phyloP scores from a whole-genome alignment of 2,329 filamentous ascomycete species.

The Fusarium tuaranense region DNA sequence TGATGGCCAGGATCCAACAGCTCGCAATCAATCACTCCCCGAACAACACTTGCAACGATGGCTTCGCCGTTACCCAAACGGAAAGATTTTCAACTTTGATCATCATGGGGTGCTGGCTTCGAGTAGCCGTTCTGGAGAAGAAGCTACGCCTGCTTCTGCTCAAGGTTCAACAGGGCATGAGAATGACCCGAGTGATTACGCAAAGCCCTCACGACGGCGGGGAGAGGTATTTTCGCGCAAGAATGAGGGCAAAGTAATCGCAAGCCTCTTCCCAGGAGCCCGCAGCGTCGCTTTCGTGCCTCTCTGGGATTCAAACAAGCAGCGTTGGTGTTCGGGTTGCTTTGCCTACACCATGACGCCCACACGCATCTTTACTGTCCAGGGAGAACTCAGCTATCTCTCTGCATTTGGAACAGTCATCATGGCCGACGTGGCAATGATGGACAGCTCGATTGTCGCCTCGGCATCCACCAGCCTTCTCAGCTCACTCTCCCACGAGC shows the following conservation, averaged over 20 bases:
- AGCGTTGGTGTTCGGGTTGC: conserved; percentile 62
- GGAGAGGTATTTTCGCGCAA: conserved; percentile 25
- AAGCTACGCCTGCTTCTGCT: not conserved
- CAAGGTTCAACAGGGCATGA: not conserved
- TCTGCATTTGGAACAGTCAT: conserved; percentile 64
- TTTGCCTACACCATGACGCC: conserved; percentile 61
- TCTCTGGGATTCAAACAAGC: conserved; percentile 58
- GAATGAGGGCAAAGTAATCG: conserved; percentile 43
- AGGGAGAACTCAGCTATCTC: conserved; percentile 64
- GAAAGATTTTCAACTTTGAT: conserved; percentile 60
- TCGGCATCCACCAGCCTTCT: conserved; percentile 69
- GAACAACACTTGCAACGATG: conserved; percentile 23
- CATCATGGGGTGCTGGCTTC: conserved; percentile 50
- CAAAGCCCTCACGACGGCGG: not conserved
- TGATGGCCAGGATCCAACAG: conserved; percentile 39
- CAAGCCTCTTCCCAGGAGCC: conserved; percentile 55
- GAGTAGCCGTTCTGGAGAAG: conserved; percentile 47
- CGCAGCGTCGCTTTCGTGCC: conserved; percentile 61
- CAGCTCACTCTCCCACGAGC: conserved; percentile 70
- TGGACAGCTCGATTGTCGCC: conserved; percentile 52
- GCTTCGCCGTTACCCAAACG: conserved; percentile 55
- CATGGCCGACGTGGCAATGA: conserved; percentile 66
- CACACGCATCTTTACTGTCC: conserved; percentile 57
- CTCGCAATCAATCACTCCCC: not conserved
- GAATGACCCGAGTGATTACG: no score